Percentiles rank a stretch among this genome's conserved stretches.
These are phyloP conservation scores for Erigeron philadelphicus DNA, from an alignment of 140 eudicot species.

Conservation along the genomic window DNA sequence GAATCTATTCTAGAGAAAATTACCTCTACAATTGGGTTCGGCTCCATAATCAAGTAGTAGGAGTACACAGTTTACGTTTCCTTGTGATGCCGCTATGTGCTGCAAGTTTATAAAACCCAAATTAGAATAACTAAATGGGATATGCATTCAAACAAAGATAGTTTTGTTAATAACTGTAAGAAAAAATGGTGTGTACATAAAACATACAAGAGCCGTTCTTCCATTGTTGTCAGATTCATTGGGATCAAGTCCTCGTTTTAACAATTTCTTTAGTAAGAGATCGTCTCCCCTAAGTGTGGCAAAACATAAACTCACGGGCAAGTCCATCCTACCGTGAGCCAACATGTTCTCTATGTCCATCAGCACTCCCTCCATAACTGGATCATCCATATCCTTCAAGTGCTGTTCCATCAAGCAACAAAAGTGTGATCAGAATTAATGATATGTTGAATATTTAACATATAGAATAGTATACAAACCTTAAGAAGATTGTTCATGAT, in stretches of 20 bases:
- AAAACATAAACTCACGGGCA: constrained; percentile 80
- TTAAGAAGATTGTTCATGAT: constrained; percentile 89
- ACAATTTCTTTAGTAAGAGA: constrained; percentile 58
- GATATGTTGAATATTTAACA: background rate
- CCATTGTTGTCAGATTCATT: constrained; percentile 86
- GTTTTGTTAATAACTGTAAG: background rate
- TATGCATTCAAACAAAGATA: background rate
- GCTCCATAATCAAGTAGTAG: constrained; percentile 87
- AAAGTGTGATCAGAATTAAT: background rate
- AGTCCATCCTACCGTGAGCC: constrained; percentile 82
- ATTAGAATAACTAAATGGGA: background rate
- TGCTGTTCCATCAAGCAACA: constrained; percentile 44
- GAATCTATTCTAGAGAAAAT: background rate
- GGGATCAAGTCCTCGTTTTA: constrained; percentile 77
- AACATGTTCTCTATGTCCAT: constrained; percentile 84
- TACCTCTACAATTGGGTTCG: constrained; percentile 84
- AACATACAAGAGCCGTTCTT: constrained; percentile 74
- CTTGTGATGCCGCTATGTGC: constrained; percentile 93
- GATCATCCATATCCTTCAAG: constrained; percentile 66
- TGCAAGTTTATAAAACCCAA: constrained; percentile 25
- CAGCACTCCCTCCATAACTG: constrained; percentile 68
- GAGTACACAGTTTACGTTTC: constrained; percentile 72
- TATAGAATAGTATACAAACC: constrained; percentile 36
- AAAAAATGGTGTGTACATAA: background rate
- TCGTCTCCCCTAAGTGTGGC: constrained; percentile 82